phyloP scores from a whole-genome alignment of 164 flowering plant genomes.

The Dillenia turbinata region DNA sequence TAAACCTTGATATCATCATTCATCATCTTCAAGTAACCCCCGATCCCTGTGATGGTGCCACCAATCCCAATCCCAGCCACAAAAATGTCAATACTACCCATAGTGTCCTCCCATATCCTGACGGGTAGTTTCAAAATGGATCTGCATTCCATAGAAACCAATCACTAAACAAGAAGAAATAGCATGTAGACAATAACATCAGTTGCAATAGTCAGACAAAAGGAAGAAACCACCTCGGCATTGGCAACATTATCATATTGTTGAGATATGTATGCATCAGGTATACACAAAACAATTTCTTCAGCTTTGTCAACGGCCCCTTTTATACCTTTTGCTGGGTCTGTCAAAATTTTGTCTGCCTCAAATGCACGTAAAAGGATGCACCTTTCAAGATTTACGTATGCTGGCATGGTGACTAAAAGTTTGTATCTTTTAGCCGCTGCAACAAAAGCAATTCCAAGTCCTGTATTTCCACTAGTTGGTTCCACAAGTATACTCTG shows the following conservation, averaged over 20 bases:
- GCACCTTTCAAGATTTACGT: slow-evolving; percentile 62
- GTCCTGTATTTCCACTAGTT: slow-evolving; percentile 84
- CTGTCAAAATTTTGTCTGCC: slow-evolving; percentile 72
- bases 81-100: slow-evolving; percentile 67
- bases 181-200: background rate
- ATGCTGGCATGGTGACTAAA: slow-evolving; percentile 77
- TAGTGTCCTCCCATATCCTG: slow-evolving; percentile 92
- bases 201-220: background rate
- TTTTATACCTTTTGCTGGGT: slow-evolving; percentile 64
- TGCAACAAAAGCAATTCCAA: slow-evolving; percentile 81
- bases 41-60: slow-evolving; percentile 76
- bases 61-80: slow-evolving; percentile 86
- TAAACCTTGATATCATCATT: slow-evolving; percentile 62
- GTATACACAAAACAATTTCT: slow-evolving; percentile 58
- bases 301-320: slow-evolving; percentile 81
- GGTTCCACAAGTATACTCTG: slow-evolving; percentile 80
- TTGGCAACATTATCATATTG: slow-evolving; percentile 72
- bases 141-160: slow-evolving; percentile 36
- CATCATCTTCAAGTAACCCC: slow-evolving; percentile 70
- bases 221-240: slow-evolving; percentile 38
- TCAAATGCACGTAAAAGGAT: slow-evolving; percentile 83
- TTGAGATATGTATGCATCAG: slow-evolving; percentile 74
- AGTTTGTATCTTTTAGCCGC: slow-evolving; percentile 74
- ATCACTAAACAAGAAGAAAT: slow-evolving; percentile 5
- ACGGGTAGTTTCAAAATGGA: slow-evolving; percentile 82